A percentile compares a stretch with the other conserved stretches of the same genome.
Evolutionary conservation across 129 eudicot species (phyloP).

Genomic region (Escallonia herrerae): DNA sequence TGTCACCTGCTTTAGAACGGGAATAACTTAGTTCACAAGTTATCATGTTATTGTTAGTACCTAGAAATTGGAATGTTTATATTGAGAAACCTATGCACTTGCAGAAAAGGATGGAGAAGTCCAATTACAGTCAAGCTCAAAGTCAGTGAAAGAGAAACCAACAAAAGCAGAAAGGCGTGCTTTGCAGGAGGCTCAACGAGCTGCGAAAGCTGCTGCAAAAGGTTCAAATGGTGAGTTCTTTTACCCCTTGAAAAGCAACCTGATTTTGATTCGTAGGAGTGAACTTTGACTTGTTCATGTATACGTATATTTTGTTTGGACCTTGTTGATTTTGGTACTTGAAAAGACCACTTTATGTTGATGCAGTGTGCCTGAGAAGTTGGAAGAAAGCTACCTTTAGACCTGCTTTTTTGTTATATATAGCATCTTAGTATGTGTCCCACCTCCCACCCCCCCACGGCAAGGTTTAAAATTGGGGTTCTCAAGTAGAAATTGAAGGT

Average conservation of each 20-base stretch:
- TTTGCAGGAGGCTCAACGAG: slow-evolving; percentile 89
- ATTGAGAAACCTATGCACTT: not conserved
- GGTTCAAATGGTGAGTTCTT: slow-evolving; percentile 27
- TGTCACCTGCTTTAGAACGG: too few relatives aligned
- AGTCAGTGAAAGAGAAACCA: slow-evolving; percentile 58
- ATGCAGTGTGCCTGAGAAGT: too few relatives aligned
- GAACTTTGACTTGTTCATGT: not conserved
- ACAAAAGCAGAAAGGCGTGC: slow-evolving; percentile 95
- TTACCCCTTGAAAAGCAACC: not conserved
- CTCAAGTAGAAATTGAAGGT: too few relatives aligned
- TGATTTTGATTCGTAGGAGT: not conserved
- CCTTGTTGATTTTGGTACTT: not conserved
- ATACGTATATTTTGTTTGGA: not conserved
- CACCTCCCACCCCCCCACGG: too few relatives aligned
- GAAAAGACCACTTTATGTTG: too few relatives aligned
- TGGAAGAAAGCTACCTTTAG: too few relatives aligned
- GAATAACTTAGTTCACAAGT: too few relatives aligned
- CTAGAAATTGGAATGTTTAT: not conserved
- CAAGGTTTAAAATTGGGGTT: too few relatives aligned
- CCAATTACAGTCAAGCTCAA: slow-evolving; percentile 30
- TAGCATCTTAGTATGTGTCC: not conserved
- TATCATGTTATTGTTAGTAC: too few relatives aligned
- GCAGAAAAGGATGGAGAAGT: slow-evolving; percentile 37
- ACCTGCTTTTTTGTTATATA: not conserved
- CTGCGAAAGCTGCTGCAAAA: too few relatives aligned